Evolutionary conservation across 352 stramenopile species (phyloP), one percentile per base, ranked within the genome.

Genomic region (Phytophthora cryptogea): DNA sequence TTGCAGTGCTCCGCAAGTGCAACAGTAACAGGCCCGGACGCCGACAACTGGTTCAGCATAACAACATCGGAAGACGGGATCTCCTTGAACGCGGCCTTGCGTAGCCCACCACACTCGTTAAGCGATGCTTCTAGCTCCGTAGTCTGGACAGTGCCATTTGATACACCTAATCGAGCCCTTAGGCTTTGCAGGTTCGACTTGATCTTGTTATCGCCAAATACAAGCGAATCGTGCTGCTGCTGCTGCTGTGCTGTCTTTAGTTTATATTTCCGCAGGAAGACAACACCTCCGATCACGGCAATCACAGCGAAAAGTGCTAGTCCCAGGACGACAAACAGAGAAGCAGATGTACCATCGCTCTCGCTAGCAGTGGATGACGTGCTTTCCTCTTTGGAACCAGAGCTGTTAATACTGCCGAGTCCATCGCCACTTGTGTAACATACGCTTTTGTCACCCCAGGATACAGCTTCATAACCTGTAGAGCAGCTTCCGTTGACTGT

Each of bases 261-360:
- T 52, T 89, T 89, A 28, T 63, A 81, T 10, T 72, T 72, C 39
- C 83, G 80, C 9, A 92, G 57, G 8, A 90, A 54, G 27, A 89
- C 63, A 26, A 92, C 63, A 16, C 83, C 83, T 2, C 60, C 73
- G 17, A 83, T 49, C 13, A 89, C 68, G 9, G 75, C 77, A 32
- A 86, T 39, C n/a, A 76, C 52, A 5, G 49, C 53, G 26, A 89
- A 66, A 1, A 74, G 65, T 1, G 67, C 48, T 9, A 92, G 58
- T 1, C 70, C 74, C 5, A 75, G 49, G 16, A 89, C 54, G 33
- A 88, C 69, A 49, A 83, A 66, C 1, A 83, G 41, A 9, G 67
- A 35, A 8, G 55, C 78, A 11, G 65, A 68, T 4, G 43, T 59
- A 36, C 23, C 54, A 32, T 57, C 67, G 28, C 43, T 69, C 30